Evolutionary conservation across 495 filamentous ascomycete genomes (phyloP), one percentile per base, ranked within the genome.

Genomic region (Penicillium canescens): DNA sequence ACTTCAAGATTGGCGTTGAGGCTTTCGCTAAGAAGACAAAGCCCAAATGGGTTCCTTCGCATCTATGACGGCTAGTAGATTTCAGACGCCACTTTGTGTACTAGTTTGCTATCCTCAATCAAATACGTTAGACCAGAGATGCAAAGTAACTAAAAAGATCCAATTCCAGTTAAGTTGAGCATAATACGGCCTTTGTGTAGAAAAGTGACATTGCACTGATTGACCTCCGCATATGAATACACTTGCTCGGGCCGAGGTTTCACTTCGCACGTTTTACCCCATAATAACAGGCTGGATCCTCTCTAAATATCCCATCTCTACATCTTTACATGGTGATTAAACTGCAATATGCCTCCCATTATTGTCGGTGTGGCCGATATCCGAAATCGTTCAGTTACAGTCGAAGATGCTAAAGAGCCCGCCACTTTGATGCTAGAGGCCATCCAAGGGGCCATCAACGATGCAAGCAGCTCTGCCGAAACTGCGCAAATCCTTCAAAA

Each of bases 1-100:
- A 93, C 71, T 83, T 88, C 60, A 79, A 69, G 59, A 88, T 91
- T 70, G 90, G 89, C 0, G 71, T 93, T 37, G 77, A 63, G 71
- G 86, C 86, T 46, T 94, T 95, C 78, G 79, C 86, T 35, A 84
- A 86, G 77, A 90, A 82, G 77, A 78, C 83, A 75, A 77, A 78
- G 68, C 82, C 88, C 26, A 77, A 75, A 48, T 92, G 90, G 89
- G 66, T 67, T 31, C 44, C 49, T 18, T 47, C 50, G 7, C 50
- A 39, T 45, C 54, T 52, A 41, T 57, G 20, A 42, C 21, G 43
- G 6, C 28, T 31, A 8, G 2, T 31, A 31, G 28, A 9, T 9
- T 8, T 9, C 0, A 31, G 28, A 7, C 6, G 2, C 6, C 5
- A 9, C 9, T 31, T 4, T 31, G 5, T 8, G 2, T 2, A 5